Conservation (phyloP, 768 basidiomycete genomes). For the Russula sp. region DNA sequence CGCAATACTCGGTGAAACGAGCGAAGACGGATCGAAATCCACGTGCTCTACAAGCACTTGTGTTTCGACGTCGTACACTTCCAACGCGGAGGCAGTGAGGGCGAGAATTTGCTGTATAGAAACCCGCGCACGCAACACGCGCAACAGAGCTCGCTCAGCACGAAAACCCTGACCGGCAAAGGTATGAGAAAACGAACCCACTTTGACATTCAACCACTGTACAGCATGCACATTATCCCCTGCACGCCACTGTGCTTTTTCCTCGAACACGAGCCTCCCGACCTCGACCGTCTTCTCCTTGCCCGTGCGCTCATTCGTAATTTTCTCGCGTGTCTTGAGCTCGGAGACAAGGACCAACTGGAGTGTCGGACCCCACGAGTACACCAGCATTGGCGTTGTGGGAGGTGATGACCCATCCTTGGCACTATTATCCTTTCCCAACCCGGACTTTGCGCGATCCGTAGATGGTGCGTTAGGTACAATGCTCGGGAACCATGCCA, state of each 20-base stretch:
- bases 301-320: constrained; percentile 54
- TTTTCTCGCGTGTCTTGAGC: constrained; percentile 48
- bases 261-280: constrained; percentile 62
- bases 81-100: constrained; percentile 54
- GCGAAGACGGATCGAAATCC: constrained; percentile 51
- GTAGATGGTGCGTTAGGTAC: constrained; percentile 25
- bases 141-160: neutral
- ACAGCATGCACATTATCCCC: constrained; percentile 65
- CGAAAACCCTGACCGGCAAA: neutral
- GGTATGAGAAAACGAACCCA: constrained; percentile 49
- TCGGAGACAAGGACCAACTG: constrained; percentile 67
- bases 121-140: neutral
- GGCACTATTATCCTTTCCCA: constrained; percentile 34
- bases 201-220: constrained; percentile 86
- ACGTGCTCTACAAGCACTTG: constrained; percentile 61
- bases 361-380: constrained; percentile 76
- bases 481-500: constrained; percentile 80
- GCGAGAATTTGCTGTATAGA: constrained; percentile 61
- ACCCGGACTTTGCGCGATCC: constrained; percentile 20
- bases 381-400: constrained; percentile 68
- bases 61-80: constrained; percentile 65
- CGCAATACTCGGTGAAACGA: constrained; percentile 54
- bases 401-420: constrained; percentile 19
- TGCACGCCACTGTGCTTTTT: constrained; percentile 56
- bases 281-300: constrained; percentile 58